These are phyloP conservation scores for Clavaria fumosa DNA, from an alignment of 768 basidiomycete species.

Conservation along the genomic window DNA sequence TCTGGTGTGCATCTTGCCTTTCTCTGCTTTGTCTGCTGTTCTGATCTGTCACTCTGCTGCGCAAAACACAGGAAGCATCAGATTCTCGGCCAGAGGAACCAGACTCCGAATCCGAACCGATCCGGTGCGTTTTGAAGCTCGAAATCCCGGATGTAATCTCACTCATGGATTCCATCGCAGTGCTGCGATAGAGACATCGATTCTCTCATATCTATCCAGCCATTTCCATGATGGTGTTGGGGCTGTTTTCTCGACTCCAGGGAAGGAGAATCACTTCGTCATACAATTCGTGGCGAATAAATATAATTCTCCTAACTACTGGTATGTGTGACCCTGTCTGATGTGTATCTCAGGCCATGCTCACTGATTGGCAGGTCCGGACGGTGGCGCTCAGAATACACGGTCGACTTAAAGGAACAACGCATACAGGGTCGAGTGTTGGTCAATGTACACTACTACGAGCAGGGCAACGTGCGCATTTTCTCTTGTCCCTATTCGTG, in stretches of 20 bases:
- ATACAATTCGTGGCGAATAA: conserved; percentile 90
- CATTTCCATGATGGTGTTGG: conserved; percentile 73
- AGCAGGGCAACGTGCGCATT: conserved; percentile 94
- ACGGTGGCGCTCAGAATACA: conserved; percentile 84
- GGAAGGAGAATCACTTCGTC: conserved; percentile 32
- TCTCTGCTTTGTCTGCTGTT: conserved; percentile 3
- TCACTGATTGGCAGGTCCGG: conserved; percentile 45
- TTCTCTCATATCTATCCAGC: conserved; percentile 54
- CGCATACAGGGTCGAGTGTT: conserved; percentile 58
- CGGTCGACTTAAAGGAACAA: conserved; percentile 48
- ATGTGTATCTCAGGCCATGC: conserved; percentile 3
- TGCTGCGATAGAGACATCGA: conserved; percentile 50
- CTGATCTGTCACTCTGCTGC: conserved; percentile 5
- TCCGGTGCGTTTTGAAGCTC: conserved; percentile 37
- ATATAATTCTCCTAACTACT: conserved; percentile 88
- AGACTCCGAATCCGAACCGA: conserved; percentile 50
- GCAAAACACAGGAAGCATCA: conserved; percentile 52
- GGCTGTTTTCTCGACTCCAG: conserved; percentile 48
- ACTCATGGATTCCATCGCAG: conserved; percentile 23
- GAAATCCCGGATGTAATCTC: background rate
- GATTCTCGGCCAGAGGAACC: conserved; percentile 51
- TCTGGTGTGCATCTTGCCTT: conserved; percentile 35
- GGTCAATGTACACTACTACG: conserved; percentile 91
- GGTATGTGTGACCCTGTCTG: conserved; percentile 31
- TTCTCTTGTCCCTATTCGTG: too few relatives aligned